Evolutionary conservation across 208 protist genomes (phyloP).

Genomic region (Histomonas meleagridis): DNA sequence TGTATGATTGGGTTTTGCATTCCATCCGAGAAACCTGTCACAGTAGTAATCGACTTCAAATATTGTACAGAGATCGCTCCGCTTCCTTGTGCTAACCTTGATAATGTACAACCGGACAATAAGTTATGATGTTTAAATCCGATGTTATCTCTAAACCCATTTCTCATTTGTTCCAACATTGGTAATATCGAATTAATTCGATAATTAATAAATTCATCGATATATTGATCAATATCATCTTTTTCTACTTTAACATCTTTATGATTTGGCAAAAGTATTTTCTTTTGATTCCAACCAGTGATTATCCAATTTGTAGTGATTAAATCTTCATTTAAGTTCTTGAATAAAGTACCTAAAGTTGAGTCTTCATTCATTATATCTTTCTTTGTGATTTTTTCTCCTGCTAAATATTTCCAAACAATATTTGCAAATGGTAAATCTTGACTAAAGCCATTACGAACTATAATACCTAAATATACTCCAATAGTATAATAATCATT

Average conservation of each 20-base stretch:
- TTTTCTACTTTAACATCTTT: neutral
- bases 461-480: neutral
- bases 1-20: neutral
- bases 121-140: neutral
- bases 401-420: neutral
- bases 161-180: neutral
- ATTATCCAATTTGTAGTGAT: neutral
- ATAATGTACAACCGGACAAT: neutral
- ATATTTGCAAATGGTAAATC: neutral
- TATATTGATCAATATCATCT: neutral
- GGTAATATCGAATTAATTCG: neutral
- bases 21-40: neutral
- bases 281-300: neutral
- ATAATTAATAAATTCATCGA: neutral
- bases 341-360: neutral
- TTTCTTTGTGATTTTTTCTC: neutral
- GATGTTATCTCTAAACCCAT: neutral
- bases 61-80: neutral
- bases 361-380: neutral
- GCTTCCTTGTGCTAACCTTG: neutral
- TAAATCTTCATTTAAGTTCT: neutral
- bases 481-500: conserved; percentile 1
- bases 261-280: neutral
- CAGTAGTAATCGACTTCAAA: neutral
- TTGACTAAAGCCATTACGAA: neutral